Percentiles rank a stretch among this genome's conserved stretches.
Evolutionary conservation across 495 filamentous ascomycete genomes (phyloP).

Genomic region (Aspergillus nidulans): DNA sequence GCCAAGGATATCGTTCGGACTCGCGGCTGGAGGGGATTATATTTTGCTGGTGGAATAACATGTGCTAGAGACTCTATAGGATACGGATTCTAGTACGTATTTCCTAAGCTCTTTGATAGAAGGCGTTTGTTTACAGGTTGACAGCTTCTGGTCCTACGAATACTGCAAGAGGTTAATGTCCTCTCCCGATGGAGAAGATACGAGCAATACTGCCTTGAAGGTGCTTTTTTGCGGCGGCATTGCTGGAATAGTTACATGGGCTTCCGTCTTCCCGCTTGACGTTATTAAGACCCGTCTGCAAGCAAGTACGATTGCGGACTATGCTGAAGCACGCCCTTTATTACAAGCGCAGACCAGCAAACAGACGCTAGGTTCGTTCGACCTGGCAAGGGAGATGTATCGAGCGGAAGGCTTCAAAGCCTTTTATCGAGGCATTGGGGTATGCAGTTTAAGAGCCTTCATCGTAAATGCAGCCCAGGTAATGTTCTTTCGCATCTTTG

Average conservation of each 20-base stretch:
- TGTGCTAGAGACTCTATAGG: slow-evolving; percentile 77
- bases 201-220: slow-evolving; percentile 49
- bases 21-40: slow-evolving; percentile 68
- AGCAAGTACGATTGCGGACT: slow-evolving; percentile 48
- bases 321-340: slow-evolving; percentile 27
- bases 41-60: slow-evolving; percentile 73
- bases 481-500: slow-evolving; percentile 15
- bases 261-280: slow-evolving; percentile 81
- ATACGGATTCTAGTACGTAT: slow-evolving; percentile 80
- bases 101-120: slow-evolving; percentile 9
- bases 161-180: slow-evolving; percentile 55
- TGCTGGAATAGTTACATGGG: slow-evolving; percentile 81
- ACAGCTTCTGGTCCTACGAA: slow-evolving; percentile 82
- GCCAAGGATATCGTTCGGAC: slow-evolving; percentile 53
- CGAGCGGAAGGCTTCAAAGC: slow-evolving; percentile 55
- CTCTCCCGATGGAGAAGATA: slow-evolving; percentile 30
- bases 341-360: slow-evolving; percentile 12
- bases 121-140: slow-evolving; percentile 6
- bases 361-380: slow-evolving; percentile 49
- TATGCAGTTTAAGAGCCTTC: slow-evolving; percentile 80
- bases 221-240: slow-evolving; percentile 78
- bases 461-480: slow-evolving; percentile 70
- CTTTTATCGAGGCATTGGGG: slow-evolving; percentile 73
- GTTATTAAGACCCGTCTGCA: slow-evolving; percentile 87
- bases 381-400: slow-evolving; percentile 61